Conservation (phyloP, 305 asterid genomes). For the Solanum hybrid region DNA sequence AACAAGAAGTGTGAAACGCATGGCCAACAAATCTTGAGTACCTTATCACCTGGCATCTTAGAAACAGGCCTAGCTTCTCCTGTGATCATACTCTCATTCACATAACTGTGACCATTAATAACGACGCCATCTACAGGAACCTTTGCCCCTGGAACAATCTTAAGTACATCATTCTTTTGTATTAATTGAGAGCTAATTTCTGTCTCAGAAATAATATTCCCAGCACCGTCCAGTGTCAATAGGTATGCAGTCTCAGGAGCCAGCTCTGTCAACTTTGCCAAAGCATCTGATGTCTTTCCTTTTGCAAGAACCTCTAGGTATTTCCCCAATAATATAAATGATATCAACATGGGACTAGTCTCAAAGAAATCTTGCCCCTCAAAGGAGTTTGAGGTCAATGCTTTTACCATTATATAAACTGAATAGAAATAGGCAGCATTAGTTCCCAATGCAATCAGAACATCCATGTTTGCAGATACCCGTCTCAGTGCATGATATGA, state of each 20-base stretch:
- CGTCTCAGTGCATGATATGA: constrained; percentile 80
- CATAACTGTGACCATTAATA: constrained; percentile 82
- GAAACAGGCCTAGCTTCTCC: constrained; percentile 87
- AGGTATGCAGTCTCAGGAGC: constrained; percentile 86
- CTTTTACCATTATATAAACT: constrained; percentile 62
- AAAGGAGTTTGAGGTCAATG: constrained; percentile 54
- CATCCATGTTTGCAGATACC: constrained; percentile 95
- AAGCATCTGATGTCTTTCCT: constrained; percentile 93
- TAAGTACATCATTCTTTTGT: constrained; percentile 71
- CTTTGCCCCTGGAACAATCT: constrained; percentile 87
- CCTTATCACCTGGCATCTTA: constrained; percentile 90
- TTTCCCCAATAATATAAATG: constrained; percentile 91
- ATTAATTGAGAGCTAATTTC: constrained; percentile 74
- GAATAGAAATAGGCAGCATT: constrained; percentile 97
- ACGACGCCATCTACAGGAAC: constrained; percentile 90
- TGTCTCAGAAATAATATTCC: constrained; percentile 62
- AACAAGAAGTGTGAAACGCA: background rate
- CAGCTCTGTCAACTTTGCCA: constrained; percentile 81
- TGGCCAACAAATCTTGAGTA: constrained; percentile 19
- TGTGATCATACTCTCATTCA: constrained; percentile 94
- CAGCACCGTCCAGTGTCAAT: constrained; percentile 62
- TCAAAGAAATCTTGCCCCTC: constrained; percentile 96
- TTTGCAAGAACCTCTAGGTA: constrained; percentile 90
- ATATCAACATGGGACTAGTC: constrained; percentile 96
- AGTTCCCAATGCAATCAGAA: constrained; percentile 95